Percentiles rank a stretch among this genome's conserved stretches.
phyloP scores from a whole-genome alignment of 306 rosid genomes.

The Pterocarpus macrocarpus region DNA sequence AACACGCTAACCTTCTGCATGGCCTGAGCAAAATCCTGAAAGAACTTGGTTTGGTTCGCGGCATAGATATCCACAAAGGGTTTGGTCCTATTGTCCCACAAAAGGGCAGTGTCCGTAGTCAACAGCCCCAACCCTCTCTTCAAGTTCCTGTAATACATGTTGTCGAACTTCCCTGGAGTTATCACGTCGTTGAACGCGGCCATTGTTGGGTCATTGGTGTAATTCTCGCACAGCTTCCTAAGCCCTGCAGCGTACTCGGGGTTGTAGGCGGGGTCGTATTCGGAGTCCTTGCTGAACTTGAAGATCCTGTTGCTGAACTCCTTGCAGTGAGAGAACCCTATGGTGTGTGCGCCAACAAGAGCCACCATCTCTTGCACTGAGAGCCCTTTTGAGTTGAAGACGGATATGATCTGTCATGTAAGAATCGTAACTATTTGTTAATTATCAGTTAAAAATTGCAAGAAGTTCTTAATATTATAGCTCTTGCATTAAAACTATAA shows the following conservation, averaged over 20 bases:
- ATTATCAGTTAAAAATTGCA: no score
- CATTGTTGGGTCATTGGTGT: constrained; percentile 33
- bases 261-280: constrained; percentile 41
- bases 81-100: constrained; percentile 48
- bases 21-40: constrained; percentile 50
- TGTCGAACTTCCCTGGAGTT: constrained; percentile 61
- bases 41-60: constrained; percentile 43
- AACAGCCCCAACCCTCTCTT: constrained; percentile 53
- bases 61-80: constrained; percentile 60
- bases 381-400: constrained; percentile 45
- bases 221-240: constrained; percentile 52
- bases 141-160: constrained; percentile 52
- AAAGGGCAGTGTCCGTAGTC: constrained; percentile 45
- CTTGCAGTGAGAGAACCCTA: constrained; percentile 62
- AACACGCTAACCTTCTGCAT: constrained; percentile 46
- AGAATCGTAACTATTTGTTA: no score
- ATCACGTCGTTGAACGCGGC: constrained; percentile 63
- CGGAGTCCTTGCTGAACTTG: constrained; percentile 49
- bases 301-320: constrained; percentile 53
- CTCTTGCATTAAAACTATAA: no score
- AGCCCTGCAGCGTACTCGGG: constrained; percentile 52
- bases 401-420: background rate
- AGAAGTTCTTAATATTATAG: no score
- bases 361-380: constrained; percentile 59
- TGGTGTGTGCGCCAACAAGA: constrained; percentile 56